Conservation (phyloP, 371 early-diverging fungal genomes). For the Apophysomyces variabilis region DNA sequence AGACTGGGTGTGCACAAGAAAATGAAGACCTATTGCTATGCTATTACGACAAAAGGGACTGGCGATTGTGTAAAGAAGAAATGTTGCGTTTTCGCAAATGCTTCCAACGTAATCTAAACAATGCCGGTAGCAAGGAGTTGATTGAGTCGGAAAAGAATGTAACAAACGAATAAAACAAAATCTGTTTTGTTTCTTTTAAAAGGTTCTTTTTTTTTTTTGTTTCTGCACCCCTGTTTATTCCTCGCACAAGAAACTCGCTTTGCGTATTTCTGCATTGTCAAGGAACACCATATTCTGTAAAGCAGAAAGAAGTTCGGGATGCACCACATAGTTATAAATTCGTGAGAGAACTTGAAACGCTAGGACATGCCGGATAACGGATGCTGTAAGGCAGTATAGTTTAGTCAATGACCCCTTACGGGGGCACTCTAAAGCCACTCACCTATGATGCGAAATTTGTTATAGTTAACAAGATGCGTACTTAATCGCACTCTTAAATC, state of each 20-base stretch:
- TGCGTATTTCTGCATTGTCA: conserved; percentile 46
- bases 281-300: conserved; percentile 36
- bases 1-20: conserved; percentile 75
- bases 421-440: background rate
- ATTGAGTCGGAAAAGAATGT: conserved; percentile 27
- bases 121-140: conserved; percentile 51
- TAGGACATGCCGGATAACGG: conserved; percentile 65
- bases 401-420: too few relatives aligned
- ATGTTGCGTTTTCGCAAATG: conserved; percentile 77
- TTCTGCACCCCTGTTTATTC: conserved; percentile 14
- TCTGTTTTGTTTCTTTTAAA: background rate
- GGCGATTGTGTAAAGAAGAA: conserved; percentile 74
- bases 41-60: conserved; percentile 77
- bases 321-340: conserved; percentile 50
- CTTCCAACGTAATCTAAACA: conserved; percentile 60
- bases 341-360: conserved; percentile 62
- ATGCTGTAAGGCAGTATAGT: conserved; percentile 33
- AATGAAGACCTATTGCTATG: conserved; percentile 80
- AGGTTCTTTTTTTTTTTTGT: background rate
- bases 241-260: conserved; percentile 50
- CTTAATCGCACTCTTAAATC: conserved; percentile 30
- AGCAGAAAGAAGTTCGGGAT: conserved; percentile 26
- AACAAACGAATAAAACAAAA: background rate
- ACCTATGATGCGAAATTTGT: conserved; percentile 66
- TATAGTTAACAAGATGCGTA: conserved; percentile 62